Evolutionary conservation across 2,329 filamentous ascomycete species (phyloP).

Genomic region (Sclerotinia minor): DNA sequence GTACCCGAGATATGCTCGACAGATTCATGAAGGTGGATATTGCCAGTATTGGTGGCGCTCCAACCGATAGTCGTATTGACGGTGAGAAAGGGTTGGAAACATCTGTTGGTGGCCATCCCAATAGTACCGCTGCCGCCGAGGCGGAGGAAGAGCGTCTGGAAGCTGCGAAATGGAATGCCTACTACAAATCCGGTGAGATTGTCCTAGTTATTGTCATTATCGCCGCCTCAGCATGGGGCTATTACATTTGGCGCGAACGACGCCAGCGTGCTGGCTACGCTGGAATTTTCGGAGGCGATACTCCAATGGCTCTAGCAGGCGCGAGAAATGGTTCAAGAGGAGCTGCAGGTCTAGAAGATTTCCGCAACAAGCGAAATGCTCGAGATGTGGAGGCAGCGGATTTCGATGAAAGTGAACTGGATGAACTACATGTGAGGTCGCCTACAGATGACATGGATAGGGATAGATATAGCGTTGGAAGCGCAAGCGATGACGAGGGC

Average conservation of each 20-base stretch:
- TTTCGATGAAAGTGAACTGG: constrained; percentile 66
- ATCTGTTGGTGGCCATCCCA: constrained; percentile 66
- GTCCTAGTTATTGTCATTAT: constrained; percentile 67
- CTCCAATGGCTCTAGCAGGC: constrained; percentile 38
- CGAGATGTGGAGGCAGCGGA: constrained; percentile 63
- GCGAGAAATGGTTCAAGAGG: constrained; percentile 35
- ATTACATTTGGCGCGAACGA: constrained; percentile 64
- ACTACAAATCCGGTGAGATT: constrained; percentile 70
- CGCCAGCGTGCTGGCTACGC: constrained; percentile 57
- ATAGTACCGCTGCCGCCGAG: constrained; percentile 64
- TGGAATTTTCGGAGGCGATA: constrained; percentile 42
- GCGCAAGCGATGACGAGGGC: constrained; percentile 55
- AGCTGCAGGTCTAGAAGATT: constrained; percentile 48
- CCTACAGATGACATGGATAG: constrained; percentile 43
- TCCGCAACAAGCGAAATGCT: constrained; percentile 49
- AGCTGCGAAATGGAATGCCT: constrained; percentile 68
- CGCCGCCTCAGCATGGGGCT: constrained; percentile 61
- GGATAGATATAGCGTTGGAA: constrained; percentile 58
- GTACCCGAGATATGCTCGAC: constrained; percentile 93
- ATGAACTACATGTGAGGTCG: constrained; percentile 53
- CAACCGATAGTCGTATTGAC: constrained; percentile 67
- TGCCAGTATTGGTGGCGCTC: constrained; percentile 74
- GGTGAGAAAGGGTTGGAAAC: constrained; percentile 67
- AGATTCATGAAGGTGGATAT: constrained; percentile 95
- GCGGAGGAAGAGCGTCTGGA: constrained; percentile 63